Percentiles rank a stretch among this genome's conserved stretches.
Evolutionary conservation across 1,284 basidiomycete species (phyloP).

Genomic region (Cutaneotrichosporon sp.): DNA sequence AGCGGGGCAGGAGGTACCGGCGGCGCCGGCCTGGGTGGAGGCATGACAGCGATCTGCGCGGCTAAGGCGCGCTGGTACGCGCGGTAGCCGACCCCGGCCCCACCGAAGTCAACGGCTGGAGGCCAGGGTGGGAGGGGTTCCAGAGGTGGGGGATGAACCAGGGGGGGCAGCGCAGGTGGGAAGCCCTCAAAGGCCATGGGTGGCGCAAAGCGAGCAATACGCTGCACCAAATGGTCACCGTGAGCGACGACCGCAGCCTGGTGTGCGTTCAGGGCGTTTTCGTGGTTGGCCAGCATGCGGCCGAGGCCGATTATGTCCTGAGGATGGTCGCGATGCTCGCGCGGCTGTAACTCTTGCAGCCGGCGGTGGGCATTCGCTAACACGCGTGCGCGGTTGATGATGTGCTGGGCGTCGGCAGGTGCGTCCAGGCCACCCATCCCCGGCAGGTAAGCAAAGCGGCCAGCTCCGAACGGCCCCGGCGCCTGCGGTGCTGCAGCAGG

Average conservation of each 20-base stretch:
- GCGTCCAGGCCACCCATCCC: too few species aligned
- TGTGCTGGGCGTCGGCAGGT: background rate
- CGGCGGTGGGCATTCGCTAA: background rate
- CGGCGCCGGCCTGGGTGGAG: too few species aligned
- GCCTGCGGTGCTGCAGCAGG: constrained; percentile 45
- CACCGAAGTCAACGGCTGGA: background rate
- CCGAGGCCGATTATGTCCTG: background rate
- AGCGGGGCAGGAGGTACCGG: too few species aligned
- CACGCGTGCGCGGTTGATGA: background rate
- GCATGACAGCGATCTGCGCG: background rate
- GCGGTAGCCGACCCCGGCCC: background rate
- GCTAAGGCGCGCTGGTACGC: background rate
- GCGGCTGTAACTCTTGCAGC: background rate
- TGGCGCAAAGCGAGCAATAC: background rate
- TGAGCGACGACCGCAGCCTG: background rate
- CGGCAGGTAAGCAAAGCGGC: background rate
- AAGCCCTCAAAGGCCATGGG: background rate
- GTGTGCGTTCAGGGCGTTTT: background rate
- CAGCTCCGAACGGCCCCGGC: background rate
- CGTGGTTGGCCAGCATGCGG: background rate
- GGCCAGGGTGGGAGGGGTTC: background rate
- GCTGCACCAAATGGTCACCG: background rate
- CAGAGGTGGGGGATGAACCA: too few species aligned
- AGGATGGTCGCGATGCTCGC: background rate
- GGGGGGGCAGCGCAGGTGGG: too few species aligned